Percentiles rank a stretch among this genome's conserved stretches.
Conservation (phyloP, 768 basidiomycete species). For the Boletellus ananiceps region DNA sequence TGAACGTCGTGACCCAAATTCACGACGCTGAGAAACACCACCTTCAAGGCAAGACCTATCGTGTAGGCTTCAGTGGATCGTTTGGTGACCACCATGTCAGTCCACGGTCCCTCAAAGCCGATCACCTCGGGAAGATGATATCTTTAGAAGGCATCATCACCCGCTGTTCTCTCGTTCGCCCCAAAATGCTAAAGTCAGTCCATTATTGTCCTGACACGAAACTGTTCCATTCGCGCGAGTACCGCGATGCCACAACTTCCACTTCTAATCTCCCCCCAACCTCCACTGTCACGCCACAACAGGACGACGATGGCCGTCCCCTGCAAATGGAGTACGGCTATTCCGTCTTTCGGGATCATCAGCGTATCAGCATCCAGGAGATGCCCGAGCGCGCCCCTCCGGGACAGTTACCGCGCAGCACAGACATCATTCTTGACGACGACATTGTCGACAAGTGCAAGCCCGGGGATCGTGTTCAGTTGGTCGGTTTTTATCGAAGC, state of each 20-base stretch:
- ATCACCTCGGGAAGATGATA: constrained; percentile 93
- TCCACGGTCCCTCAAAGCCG: constrained; percentile 83
- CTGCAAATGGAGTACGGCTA: constrained; percentile 91
- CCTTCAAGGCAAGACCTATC: constrained; percentile 73
- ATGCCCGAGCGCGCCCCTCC: constrained; percentile 99
- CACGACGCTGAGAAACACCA: constrained; percentile 80
- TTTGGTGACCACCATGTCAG: constrained; percentile 99
- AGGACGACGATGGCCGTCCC: constrained; percentile 83
- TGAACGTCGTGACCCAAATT: constrained; percentile 64
- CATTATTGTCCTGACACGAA: constrained; percentile 91
- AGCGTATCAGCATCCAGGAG: constrained; percentile 96
- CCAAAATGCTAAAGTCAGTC: constrained; percentile 96
- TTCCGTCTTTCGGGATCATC: constrained; percentile 92
- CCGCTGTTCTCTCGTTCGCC: constrained; percentile 94
- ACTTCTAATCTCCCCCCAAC: constrained; percentile 84
- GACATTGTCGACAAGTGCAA: constrained; percentile 97
- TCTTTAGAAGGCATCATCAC: constrained; percentile 98
- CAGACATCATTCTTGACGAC: constrained; percentile 93
- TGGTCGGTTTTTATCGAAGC: constrained; percentile 93
- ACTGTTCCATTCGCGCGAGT: constrained; percentile 81
- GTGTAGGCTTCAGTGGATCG: constrained; percentile 89
- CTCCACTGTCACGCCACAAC: constrained; percentile 81
- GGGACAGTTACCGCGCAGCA: constrained; percentile 92
- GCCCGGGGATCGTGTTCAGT: constrained; percentile 94
- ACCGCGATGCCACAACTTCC: constrained; percentile 88